A percentile compares a stretch with the other conserved stretches of the same genome.
These are phyloP conservation scores for Daldinia sp. DNA, from an alignment of 2,329 filamentous ascomycete genomes.

Conservation along the genomic window DNA sequence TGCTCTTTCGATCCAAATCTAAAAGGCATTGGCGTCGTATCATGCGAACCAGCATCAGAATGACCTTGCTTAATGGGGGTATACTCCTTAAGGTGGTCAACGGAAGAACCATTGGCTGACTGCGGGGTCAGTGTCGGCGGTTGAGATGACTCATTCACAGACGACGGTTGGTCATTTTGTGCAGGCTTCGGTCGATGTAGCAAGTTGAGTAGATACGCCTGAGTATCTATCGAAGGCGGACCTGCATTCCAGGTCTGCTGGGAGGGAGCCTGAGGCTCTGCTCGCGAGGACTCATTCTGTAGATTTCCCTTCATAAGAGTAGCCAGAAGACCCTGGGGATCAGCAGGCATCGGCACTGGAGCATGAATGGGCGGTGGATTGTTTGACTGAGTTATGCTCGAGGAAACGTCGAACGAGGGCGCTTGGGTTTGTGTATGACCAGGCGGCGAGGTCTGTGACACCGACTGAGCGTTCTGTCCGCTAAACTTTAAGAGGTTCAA, in stretches of 20 bases:
- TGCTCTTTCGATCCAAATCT: slow-evolving; percentile 42
- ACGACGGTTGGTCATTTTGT: slow-evolving; percentile 63
- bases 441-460: slow-evolving; percentile 47
- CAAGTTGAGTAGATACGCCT: slow-evolving; percentile 86
- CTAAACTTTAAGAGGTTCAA: slow-evolving; percentile 73
- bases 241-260: slow-evolving; percentile 59
- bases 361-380: slow-evolving; percentile 63
- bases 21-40: slow-evolving; percentile 47
- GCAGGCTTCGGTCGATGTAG: slow-evolving; percentile 82
- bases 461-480: slow-evolving; percentile 54
- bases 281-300: slow-evolving; percentile 60
- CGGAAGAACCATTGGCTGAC: slow-evolving; percentile 54
- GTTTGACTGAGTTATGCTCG: slow-evolving; percentile 46
- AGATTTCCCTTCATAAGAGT: slow-evolving; percentile 70
- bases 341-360: slow-evolving; percentile 67
- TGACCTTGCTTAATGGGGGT: slow-evolving; percentile 39
- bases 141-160: slow-evolving; percentile 57
- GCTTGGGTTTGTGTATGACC: slow-evolving; percentile 38
- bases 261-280: slow-evolving; percentile 49
- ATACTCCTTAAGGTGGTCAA: slow-evolving; percentile 49
- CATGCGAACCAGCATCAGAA: slow-evolving; percentile 44
- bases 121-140: slow-evolving; percentile 61
- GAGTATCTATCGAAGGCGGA: slow-evolving; percentile 75
- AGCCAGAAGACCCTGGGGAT: slow-evolving; percentile 69
- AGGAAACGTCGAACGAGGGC: slow-evolving; percentile 41